A percentile compares a stretch with the other conserved stretches of the same genome.
phyloP scores from a whole-genome alignment of 768 basidiomycete species.

The Lentinula edodes region DNA sequence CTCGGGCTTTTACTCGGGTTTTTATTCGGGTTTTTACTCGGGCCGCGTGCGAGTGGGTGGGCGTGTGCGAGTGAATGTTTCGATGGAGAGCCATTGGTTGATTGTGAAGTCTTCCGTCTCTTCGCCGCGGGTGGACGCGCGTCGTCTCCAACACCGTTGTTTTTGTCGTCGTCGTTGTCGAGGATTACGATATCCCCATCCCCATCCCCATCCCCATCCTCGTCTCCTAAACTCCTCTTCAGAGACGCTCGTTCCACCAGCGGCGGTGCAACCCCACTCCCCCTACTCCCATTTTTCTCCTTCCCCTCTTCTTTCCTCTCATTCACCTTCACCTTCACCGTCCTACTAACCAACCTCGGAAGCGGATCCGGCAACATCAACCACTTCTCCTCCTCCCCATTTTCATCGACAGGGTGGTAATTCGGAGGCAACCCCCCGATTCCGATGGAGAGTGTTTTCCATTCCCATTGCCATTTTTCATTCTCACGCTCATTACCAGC shows the following conservation, averaged over 20 bases:
- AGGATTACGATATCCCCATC: conserved; percentile 41
- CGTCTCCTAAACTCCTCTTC: conserved; percentile 55
- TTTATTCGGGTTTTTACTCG: too few species aligned
- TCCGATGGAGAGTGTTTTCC: conserved; percentile 25
- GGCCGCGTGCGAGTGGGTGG: too few species aligned
- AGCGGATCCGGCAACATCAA: conserved; percentile 64
- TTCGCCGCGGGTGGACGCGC: conserved; percentile 31
- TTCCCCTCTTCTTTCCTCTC: conserved; percentile 12
- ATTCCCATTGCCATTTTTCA: too few species aligned
- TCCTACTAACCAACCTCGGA: conserved; percentile 56
- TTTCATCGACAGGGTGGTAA: too few species aligned
- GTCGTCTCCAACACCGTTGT: conserved; percentile 25
- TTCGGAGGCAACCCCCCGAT: conserved; percentile 44
- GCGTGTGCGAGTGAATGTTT: too few species aligned
- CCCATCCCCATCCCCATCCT: conserved; percentile 29
- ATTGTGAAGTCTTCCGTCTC: not conserved
- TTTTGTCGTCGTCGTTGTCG: conserved; percentile 40
- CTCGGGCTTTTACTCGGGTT: conserved; percentile 50
- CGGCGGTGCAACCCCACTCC: too few species aligned
- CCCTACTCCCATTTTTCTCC: conserved; percentile 30
- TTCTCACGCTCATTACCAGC: too few species aligned
- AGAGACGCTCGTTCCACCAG: conserved; percentile 24
- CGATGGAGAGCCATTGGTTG: not conserved
- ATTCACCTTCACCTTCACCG: too few species aligned
- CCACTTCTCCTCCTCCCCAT: too few species aligned